These are phyloP conservation scores for Fusarium longipes DNA, from an alignment of 2,329 filamentous ascomycete species.

Conservation along the genomic window DNA sequence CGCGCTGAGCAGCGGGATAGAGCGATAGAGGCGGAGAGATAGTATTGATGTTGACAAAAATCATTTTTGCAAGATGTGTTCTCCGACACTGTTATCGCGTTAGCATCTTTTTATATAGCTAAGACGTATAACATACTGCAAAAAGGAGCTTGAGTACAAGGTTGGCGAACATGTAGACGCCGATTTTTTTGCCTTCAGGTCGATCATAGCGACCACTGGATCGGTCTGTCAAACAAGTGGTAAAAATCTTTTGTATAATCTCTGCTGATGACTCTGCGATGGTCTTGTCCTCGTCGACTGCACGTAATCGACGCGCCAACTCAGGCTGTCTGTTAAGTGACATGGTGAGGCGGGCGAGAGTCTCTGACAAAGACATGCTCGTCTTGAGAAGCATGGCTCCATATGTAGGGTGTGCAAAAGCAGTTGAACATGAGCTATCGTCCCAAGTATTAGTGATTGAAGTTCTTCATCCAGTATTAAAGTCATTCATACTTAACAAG, in stretches of 20 bases:
- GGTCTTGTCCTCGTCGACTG: constrained; percentile 74
- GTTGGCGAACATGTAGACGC: constrained; percentile 93
- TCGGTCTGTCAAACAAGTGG: constrained; percentile 86
- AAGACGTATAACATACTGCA: constrained; percentile 63
- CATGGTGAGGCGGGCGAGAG: constrained; percentile 85
- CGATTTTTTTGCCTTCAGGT: constrained; percentile 85
- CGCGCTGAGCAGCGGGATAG: constrained; percentile 87
- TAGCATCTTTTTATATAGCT: not conserved
- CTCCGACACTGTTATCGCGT: constrained; percentile 72
- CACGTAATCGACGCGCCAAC: constrained; percentile 73
- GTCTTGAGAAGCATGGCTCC: constrained; percentile 86
- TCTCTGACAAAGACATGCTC: constrained; percentile 82
- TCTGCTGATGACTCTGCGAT: constrained; percentile 90
- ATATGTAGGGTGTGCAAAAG: constrained; percentile 81
- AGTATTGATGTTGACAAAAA: constrained; percentile 88
- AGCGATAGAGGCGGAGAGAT: constrained; percentile 83
- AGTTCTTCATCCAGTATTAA: not conserved
- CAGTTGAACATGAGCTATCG: constrained; percentile 80
- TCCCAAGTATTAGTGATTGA: constrained; percentile 2
- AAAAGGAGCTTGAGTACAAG: constrained; percentile 89
- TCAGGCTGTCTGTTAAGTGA: constrained; percentile 84
- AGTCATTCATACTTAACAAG: constrained; percentile 73
- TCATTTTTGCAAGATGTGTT: constrained; percentile 84
- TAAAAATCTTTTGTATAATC: constrained; percentile 90
- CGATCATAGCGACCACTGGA: constrained; percentile 72